These are phyloP conservation scores for Agaricus blazei DNA, from an alignment of 768 basidiomycete genomes.

Conservation along the genomic window DNA sequence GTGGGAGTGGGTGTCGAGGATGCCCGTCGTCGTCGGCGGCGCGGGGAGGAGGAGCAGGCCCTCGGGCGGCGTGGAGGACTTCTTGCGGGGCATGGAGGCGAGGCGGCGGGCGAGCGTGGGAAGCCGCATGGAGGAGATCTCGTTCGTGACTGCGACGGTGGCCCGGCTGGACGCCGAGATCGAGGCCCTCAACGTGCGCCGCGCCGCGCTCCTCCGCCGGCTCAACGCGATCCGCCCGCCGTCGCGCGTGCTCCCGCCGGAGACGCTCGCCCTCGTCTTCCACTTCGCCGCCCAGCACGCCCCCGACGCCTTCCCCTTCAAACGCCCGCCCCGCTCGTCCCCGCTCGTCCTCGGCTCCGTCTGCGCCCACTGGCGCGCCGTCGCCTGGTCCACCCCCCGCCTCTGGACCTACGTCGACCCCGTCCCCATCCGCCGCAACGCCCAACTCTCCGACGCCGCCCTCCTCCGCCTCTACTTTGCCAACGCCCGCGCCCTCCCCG, in stretches of 20 bases:
- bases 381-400: neutral
- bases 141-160: conserved; percentile 4
- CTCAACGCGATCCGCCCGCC: conserved; percentile 1
- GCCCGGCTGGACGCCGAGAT: neutral
- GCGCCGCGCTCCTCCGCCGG: conserved; percentile 2
- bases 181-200: neutral
- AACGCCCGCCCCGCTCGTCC: neutral
- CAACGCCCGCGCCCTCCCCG: conserved; percentile 8
- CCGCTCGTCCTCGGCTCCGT: conserved; percentile 1
- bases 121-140: neutral
- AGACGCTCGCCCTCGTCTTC: conserved; percentile 6
- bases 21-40: conserved; percentile 28
- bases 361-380: conserved; percentile 1
- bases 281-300: neutral
- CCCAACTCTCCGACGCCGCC: neutral
- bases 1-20: conserved; percentile 86
- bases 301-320: neutral
- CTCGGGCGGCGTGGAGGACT: conserved; percentile 30
- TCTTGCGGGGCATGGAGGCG: conserved; percentile 32
- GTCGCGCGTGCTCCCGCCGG: conserved; percentile 4
- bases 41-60: conserved; percentile 32
- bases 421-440: conserved; percentile 2
- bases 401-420: conserved; percentile 1
- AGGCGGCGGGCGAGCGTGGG: neutral
- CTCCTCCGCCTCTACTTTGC: conserved; percentile 6